These are phyloP conservation scores for Citeromyces matritensis DNA, from an alignment of 805 yeast species.

Conservation along the genomic window DNA sequence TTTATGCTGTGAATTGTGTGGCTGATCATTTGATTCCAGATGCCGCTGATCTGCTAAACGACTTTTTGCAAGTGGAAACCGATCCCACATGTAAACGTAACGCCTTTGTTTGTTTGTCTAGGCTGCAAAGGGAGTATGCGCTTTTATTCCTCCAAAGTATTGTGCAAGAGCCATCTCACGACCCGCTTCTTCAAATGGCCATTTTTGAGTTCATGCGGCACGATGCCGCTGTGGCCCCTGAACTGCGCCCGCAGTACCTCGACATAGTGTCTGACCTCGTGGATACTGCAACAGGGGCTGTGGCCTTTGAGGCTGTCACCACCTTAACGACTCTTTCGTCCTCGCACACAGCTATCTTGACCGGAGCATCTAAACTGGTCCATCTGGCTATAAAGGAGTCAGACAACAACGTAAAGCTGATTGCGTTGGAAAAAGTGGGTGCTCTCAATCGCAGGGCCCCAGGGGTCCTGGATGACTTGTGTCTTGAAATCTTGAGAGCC, in stretches of 20 bases:
- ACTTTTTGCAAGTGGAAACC: slow-evolving; percentile 65
- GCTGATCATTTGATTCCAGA: slow-evolving; percentile 87
- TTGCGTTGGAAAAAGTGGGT: slow-evolving; percentile 75
- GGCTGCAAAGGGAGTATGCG: slow-evolving; percentile 74
- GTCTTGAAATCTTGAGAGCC: slow-evolving; percentile 76
- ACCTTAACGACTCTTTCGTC: slow-evolving; percentile 45
- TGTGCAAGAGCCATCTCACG: slow-evolving; percentile 43
- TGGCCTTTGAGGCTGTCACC: slow-evolving; percentile 83
- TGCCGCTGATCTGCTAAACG: slow-evolving; percentile 72
- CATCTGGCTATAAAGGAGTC: slow-evolving; percentile 84
- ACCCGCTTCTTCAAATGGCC: slow-evolving; percentile 76
- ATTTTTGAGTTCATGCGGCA: slow-evolving; percentile 83
- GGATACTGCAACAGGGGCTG: slow-evolving; percentile 56
- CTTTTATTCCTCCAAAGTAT: slow-evolving; percentile 67
- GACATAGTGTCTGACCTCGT: slow-evolving; percentile 59
- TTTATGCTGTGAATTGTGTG: slow-evolving; percentile 66
- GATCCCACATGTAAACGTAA: slow-evolving; percentile 93
- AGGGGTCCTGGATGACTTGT: slow-evolving; percentile 71
- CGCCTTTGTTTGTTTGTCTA: slow-evolving; percentile 80
- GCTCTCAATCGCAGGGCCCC: slow-evolving; percentile 63
- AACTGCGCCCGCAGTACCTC: slow-evolving; percentile 57
- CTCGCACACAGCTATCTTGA: slow-evolving; percentile 50
- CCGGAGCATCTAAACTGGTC: slow-evolving; percentile 76
- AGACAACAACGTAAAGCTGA: slow-evolving; percentile 90
- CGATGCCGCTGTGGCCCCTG: slow-evolving; percentile 54